Percentiles rank a stretch among this genome's conserved stretches.
Evolutionary conservation across 1,139 yeast species (phyloP).

Genomic region (Sugiyamaella neomexicana): DNA sequence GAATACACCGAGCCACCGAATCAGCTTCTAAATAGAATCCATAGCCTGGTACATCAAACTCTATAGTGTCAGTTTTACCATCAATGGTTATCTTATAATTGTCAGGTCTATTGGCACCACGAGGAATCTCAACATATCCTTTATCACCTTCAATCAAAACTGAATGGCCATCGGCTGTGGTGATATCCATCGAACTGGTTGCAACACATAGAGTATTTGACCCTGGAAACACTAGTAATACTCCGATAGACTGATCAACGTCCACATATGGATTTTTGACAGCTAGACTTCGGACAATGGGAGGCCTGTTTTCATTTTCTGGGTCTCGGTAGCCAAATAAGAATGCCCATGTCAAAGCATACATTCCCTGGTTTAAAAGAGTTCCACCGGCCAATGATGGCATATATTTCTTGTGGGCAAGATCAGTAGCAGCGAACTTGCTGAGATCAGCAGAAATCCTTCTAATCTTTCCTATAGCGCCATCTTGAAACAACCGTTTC

Average conservation of each 20-base stretch:
- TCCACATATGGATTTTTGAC: constrained; percentile 29
- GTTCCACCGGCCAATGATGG: constrained; percentile 60
- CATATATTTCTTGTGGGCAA: constrained; percentile 30
- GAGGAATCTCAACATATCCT: constrained; percentile 35
- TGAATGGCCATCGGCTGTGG: constrained; percentile 27
- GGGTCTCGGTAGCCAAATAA: constrained; percentile 35
- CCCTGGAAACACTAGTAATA: constrained; percentile 34
- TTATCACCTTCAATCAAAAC: constrained; percentile 36
- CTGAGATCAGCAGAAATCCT: constrained; percentile 46
- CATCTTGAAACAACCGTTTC: constrained; percentile 44
- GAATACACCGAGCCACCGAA: constrained; percentile 47
- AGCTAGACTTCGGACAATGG: constrained; percentile 22
- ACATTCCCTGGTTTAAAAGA: constrained; percentile 58
- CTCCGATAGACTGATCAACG: constrained; percentile 34
- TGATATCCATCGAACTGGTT: constrained; percentile 31
- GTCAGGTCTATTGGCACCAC: constrained; percentile 34
- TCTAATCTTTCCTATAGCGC: constrained; percentile 50
- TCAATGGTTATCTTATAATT: constrained; percentile 25
- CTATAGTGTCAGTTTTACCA: constrained; percentile 18
- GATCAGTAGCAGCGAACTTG: constrained; percentile 38
- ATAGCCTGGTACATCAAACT: constrained; percentile 29
- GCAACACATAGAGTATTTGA: constrained; percentile 34
- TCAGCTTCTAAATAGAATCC: constrained; percentile 56
- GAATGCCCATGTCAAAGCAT: constrained; percentile 49
- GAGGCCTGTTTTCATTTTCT: constrained; percentile 24